phyloP scores from a whole-genome alignment of 768 basidiomycete genomes.

The Mrakia hoshinonis region DNA sequence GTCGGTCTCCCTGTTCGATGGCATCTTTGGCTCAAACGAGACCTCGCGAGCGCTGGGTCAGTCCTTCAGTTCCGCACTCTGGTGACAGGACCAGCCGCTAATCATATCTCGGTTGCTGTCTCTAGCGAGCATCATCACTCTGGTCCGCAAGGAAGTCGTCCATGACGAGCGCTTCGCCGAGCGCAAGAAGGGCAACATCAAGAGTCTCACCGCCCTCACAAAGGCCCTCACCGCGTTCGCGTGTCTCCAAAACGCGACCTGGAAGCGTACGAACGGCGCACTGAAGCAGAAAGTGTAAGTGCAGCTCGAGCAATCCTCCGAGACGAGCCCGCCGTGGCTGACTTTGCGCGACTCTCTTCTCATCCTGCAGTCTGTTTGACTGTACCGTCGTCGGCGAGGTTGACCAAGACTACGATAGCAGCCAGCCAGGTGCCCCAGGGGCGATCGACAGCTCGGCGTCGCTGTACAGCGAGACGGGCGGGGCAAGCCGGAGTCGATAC shows the following conservation, averaged over 20 bases:
- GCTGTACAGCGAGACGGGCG: not conserved
- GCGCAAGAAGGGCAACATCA: conserved; percentile 33
- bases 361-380: conserved; percentile 37
- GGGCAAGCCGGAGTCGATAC: conserved; percentile 1
- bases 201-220: conserved; percentile 39
- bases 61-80: not conserved
- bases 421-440: not conserved
- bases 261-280: conserved; percentile 36
- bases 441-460: not conserved
- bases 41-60: conserved; percentile 40
- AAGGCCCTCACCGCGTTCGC: conserved; percentile 43
- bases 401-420: conserved; percentile 6
- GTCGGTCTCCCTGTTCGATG: conserved; percentile 35
- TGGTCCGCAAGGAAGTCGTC: conserved; percentile 40
- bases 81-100: too few relatives aligned
- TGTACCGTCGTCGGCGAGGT: conserved; percentile 37
- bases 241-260: conserved; percentile 41
- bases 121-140: conserved; percentile 38
- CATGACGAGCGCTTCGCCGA: conserved; percentile 35
- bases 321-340: not conserved
- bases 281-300: conserved; percentile 39
- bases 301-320: not conserved
- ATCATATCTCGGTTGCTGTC: not conserved
- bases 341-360: not conserved
- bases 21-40: conserved; percentile 42